Evolutionary conservation across 2,329 filamentous ascomycete species (phyloP), one percentile per base, ranked within the genome.

Genomic region (Akanthomyces lecanii): DNA sequence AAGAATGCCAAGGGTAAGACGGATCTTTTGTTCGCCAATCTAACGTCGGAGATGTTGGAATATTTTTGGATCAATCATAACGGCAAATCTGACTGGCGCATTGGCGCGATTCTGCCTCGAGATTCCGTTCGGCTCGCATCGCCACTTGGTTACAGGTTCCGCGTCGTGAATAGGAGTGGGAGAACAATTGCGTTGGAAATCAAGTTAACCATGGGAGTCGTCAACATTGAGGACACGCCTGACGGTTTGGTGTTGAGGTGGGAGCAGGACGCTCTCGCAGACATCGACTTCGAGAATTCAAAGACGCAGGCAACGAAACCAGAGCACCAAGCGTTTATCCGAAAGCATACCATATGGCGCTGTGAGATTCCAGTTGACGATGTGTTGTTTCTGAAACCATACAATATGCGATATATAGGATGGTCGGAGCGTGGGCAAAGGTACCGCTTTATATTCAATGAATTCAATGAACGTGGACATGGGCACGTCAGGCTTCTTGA

Each of bases 381-480:
- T 30, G 4, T 45, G 0, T 48, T 72, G 5, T 73, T 72, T 61
- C 61, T 64, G 8, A 69, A 67, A 8, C 67, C 70, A 0, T 73
- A 67, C 33, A 40, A 51, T 1, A 14, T 71, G 3, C 23, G 45
- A 2, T 52, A 70, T 36, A 14, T 71, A 3, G 67, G 67, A 2
- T 73, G 71, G 71, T 67, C 40, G n/a, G 16, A 44, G 4, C 51
- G 66, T 10, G 61, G 63, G 4, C 51, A 65, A 4, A 69, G 71
- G n/a, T 73, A 71, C 57, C 67, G 69, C 14, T 71, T 72, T 51
- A 48, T 71, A 11, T 68, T 66, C 25, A 72, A 72, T 23, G 69
- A 69, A 44, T 68, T 66, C 25, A 72, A 72, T 23, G 69, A 69
- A 44, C 69, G 71, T 4, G 71, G 71, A 0, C 70, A 73, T 12